Percentiles rank a stretch among this genome's conserved stretches.
Conservation (phyloP, 441 rosid species). For the Monsonia emarginata region DNA sequence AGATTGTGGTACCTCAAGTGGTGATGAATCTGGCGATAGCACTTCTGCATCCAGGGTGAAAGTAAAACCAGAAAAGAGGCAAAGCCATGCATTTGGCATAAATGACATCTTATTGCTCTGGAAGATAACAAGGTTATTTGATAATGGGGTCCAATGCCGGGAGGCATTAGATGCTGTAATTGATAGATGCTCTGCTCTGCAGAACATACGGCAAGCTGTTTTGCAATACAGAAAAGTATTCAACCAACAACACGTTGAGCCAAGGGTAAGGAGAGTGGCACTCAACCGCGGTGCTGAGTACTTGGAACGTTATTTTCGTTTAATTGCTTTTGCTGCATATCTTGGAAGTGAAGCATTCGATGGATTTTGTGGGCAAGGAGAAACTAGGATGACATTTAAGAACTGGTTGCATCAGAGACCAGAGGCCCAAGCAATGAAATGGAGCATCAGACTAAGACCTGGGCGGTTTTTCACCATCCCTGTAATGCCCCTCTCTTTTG, state of each 20-base stretch:
- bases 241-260: slow-evolving; percentile 91
- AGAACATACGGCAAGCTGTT: slow-evolving; percentile 93
- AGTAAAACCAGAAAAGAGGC: slow-evolving; percentile 38
- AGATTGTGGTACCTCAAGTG: slow-evolving; percentile 84
- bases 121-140: slow-evolving; percentile 92
- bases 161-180: slow-evolving; percentile 90
- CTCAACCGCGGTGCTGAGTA: slow-evolving; percentile 93
- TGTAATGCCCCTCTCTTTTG: slow-evolving; percentile 39
- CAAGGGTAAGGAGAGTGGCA: slow-evolving; percentile 84
- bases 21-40: slow-evolving; percentile 72
- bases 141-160: slow-evolving; percentile 84
- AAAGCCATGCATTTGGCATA: slow-evolving; percentile 71
- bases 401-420: slow-evolving; percentile 85
- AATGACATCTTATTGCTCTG: slow-evolving; percentile 74
- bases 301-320: slow-evolving; percentile 78
- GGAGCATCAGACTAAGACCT: slow-evolving; percentile 93
- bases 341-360: slow-evolving; percentile 96
- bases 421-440: slow-evolving; percentile 94
- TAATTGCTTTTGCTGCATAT: slow-evolving; percentile 96
- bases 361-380: slow-evolving; percentile 78
- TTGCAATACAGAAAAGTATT: slow-evolving; percentile 71
- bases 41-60: slow-evolving; percentile 26
- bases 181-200: slow-evolving; percentile 91
- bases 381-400: slow-evolving; percentile 67
- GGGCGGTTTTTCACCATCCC: slow-evolving; percentile 88